Evolutionary conservation across 2,329 filamentous ascomycete genomes (phyloP).

Genomic region (Colletotrichum navitas): DNA sequence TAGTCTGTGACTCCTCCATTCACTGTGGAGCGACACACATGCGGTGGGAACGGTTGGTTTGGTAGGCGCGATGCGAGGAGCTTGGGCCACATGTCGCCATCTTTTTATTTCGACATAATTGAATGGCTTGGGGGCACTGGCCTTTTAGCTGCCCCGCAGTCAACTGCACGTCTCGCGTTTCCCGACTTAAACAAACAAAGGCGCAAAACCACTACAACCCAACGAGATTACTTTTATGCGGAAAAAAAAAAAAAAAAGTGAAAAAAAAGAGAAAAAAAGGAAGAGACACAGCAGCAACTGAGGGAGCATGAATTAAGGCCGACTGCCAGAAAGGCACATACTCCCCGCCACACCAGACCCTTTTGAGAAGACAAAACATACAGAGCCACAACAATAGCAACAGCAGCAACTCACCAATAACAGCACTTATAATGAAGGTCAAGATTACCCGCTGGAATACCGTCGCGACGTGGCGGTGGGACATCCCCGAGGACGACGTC

Average conservation of each 20-base stretch:
- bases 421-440: slow-evolving; percentile 80
- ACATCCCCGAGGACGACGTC: slow-evolving; percentile 96
- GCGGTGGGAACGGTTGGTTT: slow-evolving; percentile 15
- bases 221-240: slow-evolving; percentile 20
- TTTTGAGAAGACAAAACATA: background rate
- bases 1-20: slow-evolving; percentile 32
- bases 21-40: slow-evolving; percentile 12
- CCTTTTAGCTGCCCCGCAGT: slow-evolving; percentile 18
- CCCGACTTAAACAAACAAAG: slow-evolving; percentile 37
- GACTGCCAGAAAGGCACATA: background rate
- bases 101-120: slow-evolving; percentile 26
- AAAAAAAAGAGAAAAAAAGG: no score
- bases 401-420: background rate
- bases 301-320: background rate
- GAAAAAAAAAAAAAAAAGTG: background rate
- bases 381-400: background rate
- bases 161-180: slow-evolving; percentile 2
- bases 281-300: background rate
- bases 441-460: slow-evolving; percentile 93
- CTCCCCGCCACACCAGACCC: background rate
- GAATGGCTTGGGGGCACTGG: slow-evolving; percentile 11
- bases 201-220: slow-evolving; percentile 12
- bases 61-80: slow-evolving; percentile 43
- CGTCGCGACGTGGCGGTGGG: slow-evolving; percentile 97
- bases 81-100: slow-evolving; percentile 45